Percentiles rank a stretch among this genome's conserved stretches.
Conservation (phyloP, 106 monocot genomes). For the Alisma plantagoaquatica region DNA sequence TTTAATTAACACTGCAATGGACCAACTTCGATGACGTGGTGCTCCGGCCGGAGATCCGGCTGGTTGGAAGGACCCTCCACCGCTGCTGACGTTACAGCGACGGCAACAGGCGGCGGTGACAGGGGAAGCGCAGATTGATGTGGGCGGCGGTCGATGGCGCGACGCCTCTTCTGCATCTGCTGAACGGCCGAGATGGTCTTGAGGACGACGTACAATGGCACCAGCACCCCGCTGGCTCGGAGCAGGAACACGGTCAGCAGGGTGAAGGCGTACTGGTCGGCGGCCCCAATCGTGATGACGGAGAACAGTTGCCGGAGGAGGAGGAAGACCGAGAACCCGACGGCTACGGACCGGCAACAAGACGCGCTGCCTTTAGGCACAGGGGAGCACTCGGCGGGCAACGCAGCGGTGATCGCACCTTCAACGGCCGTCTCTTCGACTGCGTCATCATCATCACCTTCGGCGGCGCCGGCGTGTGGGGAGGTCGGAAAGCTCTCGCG, state of each 20-base stretch:
- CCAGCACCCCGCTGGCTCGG: constrained; percentile 6
- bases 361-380: constrained; percentile 5
- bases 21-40: too few species aligned
- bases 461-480: neutral
- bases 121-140: too few species aligned
- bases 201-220: constrained; percentile 11
- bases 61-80: too few species aligned
- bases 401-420: too few species aligned
- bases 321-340: neutral
- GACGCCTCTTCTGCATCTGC: neutral
- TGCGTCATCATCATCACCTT: neutral
- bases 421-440: too few species aligned
- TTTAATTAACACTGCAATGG: too few species aligned
- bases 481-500: neutral
- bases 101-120: too few species aligned
- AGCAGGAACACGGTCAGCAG: constrained; percentile 6
- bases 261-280: constrained; percentile 4
- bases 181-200: constrained; percentile 1
- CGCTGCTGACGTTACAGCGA: too few species aligned
- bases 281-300: neutral
- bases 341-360: constrained; percentile 1
- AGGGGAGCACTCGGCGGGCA: constrained; percentile 7
- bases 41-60: too few species aligned
- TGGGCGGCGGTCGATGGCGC: too few species aligned
- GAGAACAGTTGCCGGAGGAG: constrained; percentile 3